Percentiles rank a stretch among this genome's conserved stretches.
phyloP scores from a whole-genome alignment of 176 grass and related monocot species.

The Zea luxurians region DNA sequence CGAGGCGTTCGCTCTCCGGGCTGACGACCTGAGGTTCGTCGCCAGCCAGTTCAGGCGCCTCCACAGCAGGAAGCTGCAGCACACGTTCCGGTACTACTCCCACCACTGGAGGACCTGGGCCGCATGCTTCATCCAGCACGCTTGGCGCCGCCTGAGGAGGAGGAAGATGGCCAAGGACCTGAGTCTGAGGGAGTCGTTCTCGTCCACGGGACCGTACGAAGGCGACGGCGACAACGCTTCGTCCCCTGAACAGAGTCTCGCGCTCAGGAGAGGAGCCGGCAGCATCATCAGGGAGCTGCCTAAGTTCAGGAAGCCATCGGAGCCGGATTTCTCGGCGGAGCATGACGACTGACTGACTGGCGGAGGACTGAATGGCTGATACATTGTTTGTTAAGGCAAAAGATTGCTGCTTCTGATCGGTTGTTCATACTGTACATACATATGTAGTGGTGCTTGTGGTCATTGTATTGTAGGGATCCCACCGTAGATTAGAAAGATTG shows the following conservation, averaged over 20 bases:
- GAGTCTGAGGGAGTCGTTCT: constrained; percentile 73
- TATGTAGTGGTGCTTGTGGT: constrained; percentile 27
- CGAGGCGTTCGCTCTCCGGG: constrained; percentile 79
- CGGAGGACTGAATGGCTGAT: background rate
- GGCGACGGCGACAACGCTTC: background rate
- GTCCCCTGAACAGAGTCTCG: constrained; percentile 37
- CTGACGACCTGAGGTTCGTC: constrained; percentile 86
- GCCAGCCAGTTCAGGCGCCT: constrained; percentile 94
- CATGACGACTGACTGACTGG: constrained; percentile 74
- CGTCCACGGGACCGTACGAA: constrained; percentile 47
- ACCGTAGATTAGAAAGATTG: constrained; percentile 2
- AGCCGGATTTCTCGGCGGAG: constrained; percentile 86
- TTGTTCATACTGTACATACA: constrained; percentile 41
- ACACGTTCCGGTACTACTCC: constrained; percentile 84
- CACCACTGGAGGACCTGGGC: constrained; percentile 94
- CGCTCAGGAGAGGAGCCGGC: constrained; percentile 53
- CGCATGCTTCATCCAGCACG: constrained; percentile 75
- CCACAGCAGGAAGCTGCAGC: constrained; percentile 90
- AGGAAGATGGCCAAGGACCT: constrained; percentile 67
- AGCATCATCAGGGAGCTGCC: constrained; percentile 51
- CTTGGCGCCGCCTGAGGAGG: constrained; percentile 77
- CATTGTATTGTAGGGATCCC: constrained; percentile 31
- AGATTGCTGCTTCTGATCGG: constrained; percentile 1
- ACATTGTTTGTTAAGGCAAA: background rate
- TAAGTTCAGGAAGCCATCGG: constrained; percentile 77